Evolutionary conservation across 208 protist species (phyloP).

Genomic region (Tritrichomonas foetus): DNA sequence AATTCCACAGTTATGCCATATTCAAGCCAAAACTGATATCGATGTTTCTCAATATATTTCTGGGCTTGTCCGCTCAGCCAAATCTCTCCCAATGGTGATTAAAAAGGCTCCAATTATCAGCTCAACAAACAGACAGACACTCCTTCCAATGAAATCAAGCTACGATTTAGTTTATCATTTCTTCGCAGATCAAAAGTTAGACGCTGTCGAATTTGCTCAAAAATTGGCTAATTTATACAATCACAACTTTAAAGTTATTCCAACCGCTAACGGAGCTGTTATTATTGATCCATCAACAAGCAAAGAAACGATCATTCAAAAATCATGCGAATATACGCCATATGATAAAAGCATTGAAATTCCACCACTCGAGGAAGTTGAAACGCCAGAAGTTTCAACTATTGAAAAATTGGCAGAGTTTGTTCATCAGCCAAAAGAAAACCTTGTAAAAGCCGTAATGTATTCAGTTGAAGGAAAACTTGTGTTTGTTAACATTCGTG

Average conservation of each 20-base stretch:
- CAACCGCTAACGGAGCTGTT: background rate
- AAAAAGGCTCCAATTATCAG: background rate
- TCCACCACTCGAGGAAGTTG: background rate
- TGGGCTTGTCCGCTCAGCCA: background rate
- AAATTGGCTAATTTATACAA: background rate
- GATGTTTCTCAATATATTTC: background rate
- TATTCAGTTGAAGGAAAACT: background rate
- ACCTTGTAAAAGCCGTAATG: background rate
- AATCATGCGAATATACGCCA: background rate
- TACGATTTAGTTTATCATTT: constrained; percentile 35
- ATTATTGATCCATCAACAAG: background rate
- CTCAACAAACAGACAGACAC: background rate
- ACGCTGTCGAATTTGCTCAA: background rate
- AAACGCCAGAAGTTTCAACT: background rate
- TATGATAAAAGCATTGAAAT: background rate
- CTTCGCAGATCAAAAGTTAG: background rate
- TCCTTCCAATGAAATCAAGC: background rate
- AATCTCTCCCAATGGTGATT: background rate
- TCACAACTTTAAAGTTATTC: background rate
- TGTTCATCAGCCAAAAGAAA: background rate
- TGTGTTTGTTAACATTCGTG: constrained; percentile 22
- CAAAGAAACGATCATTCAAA: background rate
- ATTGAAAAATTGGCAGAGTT: background rate
- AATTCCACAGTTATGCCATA: background rate
- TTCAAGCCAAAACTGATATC: background rate